These are phyloP conservation scores for Solanum neorickii DNA, from an alignment of 257 asterid genomes.

Conservation along the genomic window DNA sequence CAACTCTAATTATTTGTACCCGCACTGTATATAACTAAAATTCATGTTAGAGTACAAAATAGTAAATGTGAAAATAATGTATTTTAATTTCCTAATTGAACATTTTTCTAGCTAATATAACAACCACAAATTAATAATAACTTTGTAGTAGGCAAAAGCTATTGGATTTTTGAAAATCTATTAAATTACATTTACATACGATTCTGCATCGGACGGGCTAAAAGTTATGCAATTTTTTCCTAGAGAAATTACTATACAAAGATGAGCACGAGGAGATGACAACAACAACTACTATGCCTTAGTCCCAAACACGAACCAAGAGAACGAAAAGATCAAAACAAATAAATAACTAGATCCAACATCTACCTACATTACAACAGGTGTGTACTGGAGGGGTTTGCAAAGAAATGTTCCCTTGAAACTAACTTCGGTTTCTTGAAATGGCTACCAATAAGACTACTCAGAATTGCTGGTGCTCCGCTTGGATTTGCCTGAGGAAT, in stretches of 20 bases:
- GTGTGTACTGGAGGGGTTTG: slow-evolving; percentile 55
- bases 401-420: slow-evolving; percentile 58
- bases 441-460: slow-evolving; percentile 33
- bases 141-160: background rate
- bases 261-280: background rate
- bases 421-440: slow-evolving; percentile 29
- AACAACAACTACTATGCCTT: background rate
- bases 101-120: background rate
- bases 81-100: background rate
- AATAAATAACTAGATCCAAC: background rate
- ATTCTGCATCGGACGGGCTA: background rate
- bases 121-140: background rate
- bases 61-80: background rate
- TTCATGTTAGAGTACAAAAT: too few species aligned
- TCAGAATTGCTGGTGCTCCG: slow-evolving; percentile 57
- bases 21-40: background rate
- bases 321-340: background rate
- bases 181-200: background rate
- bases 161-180: background rate
- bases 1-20: background rate
- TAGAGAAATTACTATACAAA: background rate
- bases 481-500: slow-evolving; percentile 38
- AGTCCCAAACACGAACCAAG: background rate
- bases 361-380: slow-evolving; percentile 26
- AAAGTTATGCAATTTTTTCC: background rate